These are phyloP conservation scores for Candolleomyces aberdarensis DNA, from an alignment of 768 basidiomycete species.

Conservation along the genomic window DNA sequence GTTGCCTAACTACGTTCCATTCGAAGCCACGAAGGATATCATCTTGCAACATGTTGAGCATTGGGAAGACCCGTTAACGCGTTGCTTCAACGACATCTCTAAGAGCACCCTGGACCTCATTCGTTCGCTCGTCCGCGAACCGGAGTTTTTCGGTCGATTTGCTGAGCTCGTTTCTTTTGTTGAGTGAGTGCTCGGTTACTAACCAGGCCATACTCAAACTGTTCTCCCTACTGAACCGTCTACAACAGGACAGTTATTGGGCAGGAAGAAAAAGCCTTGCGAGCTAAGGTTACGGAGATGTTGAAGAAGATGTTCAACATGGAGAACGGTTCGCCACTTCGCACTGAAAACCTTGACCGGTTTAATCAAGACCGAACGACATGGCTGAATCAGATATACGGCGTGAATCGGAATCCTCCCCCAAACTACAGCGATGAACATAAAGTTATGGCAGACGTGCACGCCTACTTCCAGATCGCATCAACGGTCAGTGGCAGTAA, in stretches of 20 bases:
- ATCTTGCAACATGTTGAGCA: constrained; percentile 11
- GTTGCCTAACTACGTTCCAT: constrained; percentile 10
- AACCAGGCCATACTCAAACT: too few species aligned
- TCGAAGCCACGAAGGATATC: constrained; percentile 11
- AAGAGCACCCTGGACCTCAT: neutral
- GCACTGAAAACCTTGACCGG: constrained; percentile 28
- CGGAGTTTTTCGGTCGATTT: constrained; percentile 8
- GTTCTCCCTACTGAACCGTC: too few species aligned
- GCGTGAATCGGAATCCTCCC: neutral
- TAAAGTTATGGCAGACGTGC: constrained; percentile 49
- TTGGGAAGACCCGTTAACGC: constrained; percentile 9
- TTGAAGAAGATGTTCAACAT: constrained; percentile 32
- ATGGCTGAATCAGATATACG: constrained; percentile 18
- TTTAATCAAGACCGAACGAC: constrained; percentile 11
- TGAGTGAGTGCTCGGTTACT: neutral
- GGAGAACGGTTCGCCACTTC: constrained; percentile 34
- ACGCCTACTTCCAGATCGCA: constrained; percentile 54
- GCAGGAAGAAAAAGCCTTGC: neutral
- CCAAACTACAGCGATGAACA: constrained; percentile 29
- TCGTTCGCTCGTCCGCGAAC: constrained; percentile 2
- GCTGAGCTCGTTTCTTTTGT: constrained; percentile 5
- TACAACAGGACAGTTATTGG: neutral
- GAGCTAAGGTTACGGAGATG: neutral
- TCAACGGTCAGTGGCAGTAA: constrained; percentile 37
- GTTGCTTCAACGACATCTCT: constrained; percentile 10